Evolutionary conservation across 2,329 filamentous ascomycete genomes (phyloP).

Genomic region (Geosmithia morbida): DNA sequence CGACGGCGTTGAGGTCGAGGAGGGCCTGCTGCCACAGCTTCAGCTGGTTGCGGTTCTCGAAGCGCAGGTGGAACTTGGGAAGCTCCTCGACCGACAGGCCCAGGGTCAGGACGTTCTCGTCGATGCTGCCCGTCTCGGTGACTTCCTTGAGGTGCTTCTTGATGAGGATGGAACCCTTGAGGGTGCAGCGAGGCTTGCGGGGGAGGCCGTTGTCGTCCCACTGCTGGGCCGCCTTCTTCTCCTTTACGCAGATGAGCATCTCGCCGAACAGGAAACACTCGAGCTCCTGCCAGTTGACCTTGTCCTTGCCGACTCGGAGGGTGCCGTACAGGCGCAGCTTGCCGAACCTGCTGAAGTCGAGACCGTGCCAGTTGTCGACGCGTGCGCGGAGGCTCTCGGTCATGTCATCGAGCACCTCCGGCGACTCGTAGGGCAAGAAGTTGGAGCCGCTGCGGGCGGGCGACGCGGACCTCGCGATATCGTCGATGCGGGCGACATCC

Average conservation of each 20-base stretch:
- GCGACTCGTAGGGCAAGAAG: conserved; percentile 59
- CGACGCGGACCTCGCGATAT: conserved; percentile 44
- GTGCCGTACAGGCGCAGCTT: conserved; percentile 82
- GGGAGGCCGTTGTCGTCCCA: conserved; percentile 49
- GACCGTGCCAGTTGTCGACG: conserved; percentile 97
- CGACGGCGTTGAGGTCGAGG: conserved; percentile 64
- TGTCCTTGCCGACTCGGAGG: conserved; percentile 89
- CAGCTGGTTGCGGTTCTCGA: conserved; percentile 68
- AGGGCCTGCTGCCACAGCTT: conserved; percentile 86
- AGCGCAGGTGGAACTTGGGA: conserved; percentile 86
- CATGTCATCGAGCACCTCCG: conserved; percentile 66
- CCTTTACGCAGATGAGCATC: conserved; percentile 99
- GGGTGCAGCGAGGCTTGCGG: conserved; percentile 62
- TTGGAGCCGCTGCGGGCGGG: conserved; percentile 41
- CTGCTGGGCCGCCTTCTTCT: conserved; percentile 63
- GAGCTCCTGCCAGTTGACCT: conserved; percentile 90
- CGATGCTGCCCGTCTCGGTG: conserved; percentile 50
- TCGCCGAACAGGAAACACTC: conserved; percentile 96
- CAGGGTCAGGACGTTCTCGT: conserved; percentile 76
- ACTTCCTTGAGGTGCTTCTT: conserved; percentile 95
- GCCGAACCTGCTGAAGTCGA: conserved; percentile 88
- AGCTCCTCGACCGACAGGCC: conserved; percentile 85
- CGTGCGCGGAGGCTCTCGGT: conserved; percentile 71
- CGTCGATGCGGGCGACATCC: conserved; percentile 28
- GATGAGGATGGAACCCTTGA: conserved; percentile 96